Base-by-base conservation (phyloP, 768 basidiomycete species). In the Lactifluus piperatus region DNA sequence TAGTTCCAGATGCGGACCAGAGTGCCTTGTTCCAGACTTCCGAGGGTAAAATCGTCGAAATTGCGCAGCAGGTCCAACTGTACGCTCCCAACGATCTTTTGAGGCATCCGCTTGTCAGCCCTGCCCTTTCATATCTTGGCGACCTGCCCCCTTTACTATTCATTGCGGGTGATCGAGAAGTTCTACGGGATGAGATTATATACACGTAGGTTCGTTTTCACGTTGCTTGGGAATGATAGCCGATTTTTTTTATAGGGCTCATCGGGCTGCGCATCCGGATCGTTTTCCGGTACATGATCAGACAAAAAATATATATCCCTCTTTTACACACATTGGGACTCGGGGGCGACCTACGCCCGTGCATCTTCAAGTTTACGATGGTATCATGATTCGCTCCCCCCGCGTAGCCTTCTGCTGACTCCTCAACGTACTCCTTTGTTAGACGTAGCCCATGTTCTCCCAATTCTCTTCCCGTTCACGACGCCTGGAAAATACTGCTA, bases 291-390 rank as follows among this genome's bases (percentile, higher is more conserved):
- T 81, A 13, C 75, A 68, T 47, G 74, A 82, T 4, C 71, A 74
- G 5, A 71, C 72, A 1, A 76, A 76, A 37, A 68, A 66, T 26
- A 62, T 89, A 46, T 89, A 88, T 64, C 83, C 86, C 20, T 64
- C 74, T 6, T 68, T 88, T 24, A 67, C 74, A 8, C 79, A 75
- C 11, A 83, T 86, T 60, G 84, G 83, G 67, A 65, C 71, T 16
- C 75, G 76, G 11, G 72, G 73, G 63, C 68, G 71, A n/a, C 76
- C 88, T 2, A 93, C 94, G 1, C 77, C 85, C 56, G 92, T 95
- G 18, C 94, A 97, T 73, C 75, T 97, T 11, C 94, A 97, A 70
- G 83, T 97, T 1, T 97, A 93, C 68, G 94, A 97, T 68, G 92
- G 91, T 79, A 53, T 71, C 71, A n/a, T 34, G 43, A 44, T 44